A percentile compares a stretch with the other conserved stretches of the same genome.
Conservation (phyloP, 176 grass and related monocot genomes). For the Zizania latifolia region DNA sequence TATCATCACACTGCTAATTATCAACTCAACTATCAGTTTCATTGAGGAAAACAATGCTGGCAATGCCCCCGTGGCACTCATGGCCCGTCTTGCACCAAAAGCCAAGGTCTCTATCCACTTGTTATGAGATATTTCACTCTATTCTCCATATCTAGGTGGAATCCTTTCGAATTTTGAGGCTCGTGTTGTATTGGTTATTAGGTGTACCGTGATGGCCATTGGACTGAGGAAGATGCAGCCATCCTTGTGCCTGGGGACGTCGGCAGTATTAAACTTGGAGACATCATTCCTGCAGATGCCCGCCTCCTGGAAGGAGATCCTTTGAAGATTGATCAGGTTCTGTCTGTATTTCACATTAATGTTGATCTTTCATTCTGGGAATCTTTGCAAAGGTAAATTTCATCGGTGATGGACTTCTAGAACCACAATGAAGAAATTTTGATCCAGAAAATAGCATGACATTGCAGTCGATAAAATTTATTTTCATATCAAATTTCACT, state of each 20-base stretch:
- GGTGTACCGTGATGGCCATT: slow-evolving; percentile 33
- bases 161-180: not conserved
- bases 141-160: not conserved
- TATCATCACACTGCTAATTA: slow-evolving; percentile 44
- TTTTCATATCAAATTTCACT: too few species aligned
- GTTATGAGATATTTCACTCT: not conserved
- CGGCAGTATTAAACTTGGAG: not conserved
- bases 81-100: slow-evolving; percentile 55
- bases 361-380: too few species aligned
- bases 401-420: too few species aligned
- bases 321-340: not conserved
- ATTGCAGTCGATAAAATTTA: too few species aligned
- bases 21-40: slow-evolving; percentile 55
- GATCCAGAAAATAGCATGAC: too few species aligned
- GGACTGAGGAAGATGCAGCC: not conserved
- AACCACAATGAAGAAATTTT: too few species aligned
- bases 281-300: not conserved
- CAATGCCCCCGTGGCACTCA: slow-evolving; percentile 41
- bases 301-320: not conserved
- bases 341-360: not conserved
- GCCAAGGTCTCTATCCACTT: slow-evolving; percentile 37
- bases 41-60: slow-evolving; percentile 53
- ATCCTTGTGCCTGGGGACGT: not conserved
- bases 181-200: not conserved
- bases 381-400: too few species aligned